These are phyloP conservation scores for Neopestalotiopsis rosae DNA, from an alignment of 2,329 filamentous ascomycete genomes.

Conservation along the genomic window DNA sequence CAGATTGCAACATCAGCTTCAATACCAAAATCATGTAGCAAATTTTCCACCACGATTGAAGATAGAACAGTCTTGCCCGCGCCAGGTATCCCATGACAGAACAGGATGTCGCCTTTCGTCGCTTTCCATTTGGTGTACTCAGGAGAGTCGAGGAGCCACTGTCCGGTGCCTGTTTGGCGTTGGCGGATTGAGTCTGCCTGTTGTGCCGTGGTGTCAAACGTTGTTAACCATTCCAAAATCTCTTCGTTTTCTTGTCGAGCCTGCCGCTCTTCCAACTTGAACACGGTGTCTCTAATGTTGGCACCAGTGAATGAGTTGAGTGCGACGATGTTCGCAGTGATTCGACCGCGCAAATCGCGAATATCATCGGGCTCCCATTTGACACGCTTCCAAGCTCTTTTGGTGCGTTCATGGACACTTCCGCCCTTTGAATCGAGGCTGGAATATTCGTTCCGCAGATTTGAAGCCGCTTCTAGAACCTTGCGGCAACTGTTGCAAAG, in stretches of 20 bases:
- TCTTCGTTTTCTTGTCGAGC: background rate
- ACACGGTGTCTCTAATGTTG: background rate
- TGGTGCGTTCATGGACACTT: background rate
- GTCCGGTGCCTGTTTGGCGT: conserved; percentile 46
- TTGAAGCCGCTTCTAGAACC: too few relatives aligned
- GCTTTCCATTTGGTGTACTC: conserved; percentile 40
- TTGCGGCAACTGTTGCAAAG: background rate
- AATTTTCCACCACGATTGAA: conserved; percentile 44
- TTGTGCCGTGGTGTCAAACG: conserved; percentile 39
- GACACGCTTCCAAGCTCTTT: background rate
- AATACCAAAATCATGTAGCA: conserved; percentile 31
- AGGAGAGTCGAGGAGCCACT: conserved; percentile 48
- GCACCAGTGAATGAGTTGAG: background rate
- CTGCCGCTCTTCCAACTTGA: background rate
- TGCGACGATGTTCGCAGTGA: background rate
- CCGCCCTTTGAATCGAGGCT: background rate
- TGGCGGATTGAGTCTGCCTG: conserved; percentile 45
- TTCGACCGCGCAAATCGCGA: background rate
- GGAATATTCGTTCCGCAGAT: too few relatives aligned
- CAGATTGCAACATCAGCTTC: conserved; percentile 37
- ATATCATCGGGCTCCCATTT: conserved; percentile 7
- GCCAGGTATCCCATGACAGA: conserved; percentile 41
- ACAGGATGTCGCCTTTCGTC: conserved; percentile 37
- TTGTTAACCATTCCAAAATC: conserved; percentile 46
- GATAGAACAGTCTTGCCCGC: conserved; percentile 36